Percentiles rank a stretch among this genome's conserved stretches.
phyloP scores from a whole-genome alignment of 345 rosid species.

The Heritiera littoralis region DNA sequence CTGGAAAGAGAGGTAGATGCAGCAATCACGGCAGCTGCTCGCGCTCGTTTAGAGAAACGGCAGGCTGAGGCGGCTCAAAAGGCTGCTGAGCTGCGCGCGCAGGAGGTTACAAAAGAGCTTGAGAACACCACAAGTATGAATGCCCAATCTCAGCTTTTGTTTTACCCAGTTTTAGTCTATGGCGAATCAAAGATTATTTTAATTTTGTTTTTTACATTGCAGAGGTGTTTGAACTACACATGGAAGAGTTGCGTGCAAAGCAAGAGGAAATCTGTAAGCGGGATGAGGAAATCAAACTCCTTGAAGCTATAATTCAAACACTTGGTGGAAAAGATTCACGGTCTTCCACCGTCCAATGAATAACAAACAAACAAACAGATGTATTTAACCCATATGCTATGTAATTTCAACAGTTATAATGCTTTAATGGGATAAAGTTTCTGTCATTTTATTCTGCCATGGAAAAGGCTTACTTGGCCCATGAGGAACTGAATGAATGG shows the following conservation, averaged over 20 bases:
- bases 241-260: constrained; percentile 86
- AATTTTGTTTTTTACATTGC: constrained; percentile 27
- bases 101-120: constrained; percentile 79
- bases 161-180: not conserved
- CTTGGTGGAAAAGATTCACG: constrained; percentile 68
- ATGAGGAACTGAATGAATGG: too few species aligned
- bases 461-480: too few species aligned
- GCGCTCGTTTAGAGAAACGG: constrained; percentile 86
- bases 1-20: constrained; percentile 95
- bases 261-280: constrained; percentile 87
- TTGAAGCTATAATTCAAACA: constrained; percentile 94
- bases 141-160: not conserved
- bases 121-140: constrained; percentile 90
- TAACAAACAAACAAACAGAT: not conserved
- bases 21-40: constrained; percentile 93
- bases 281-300: constrained; percentile 80
- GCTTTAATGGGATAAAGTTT: too few species aligned
- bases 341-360: not conserved
- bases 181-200: not conserved
- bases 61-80: constrained; percentile 87
- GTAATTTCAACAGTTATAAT: too few species aligned
- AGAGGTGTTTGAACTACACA: constrained; percentile 92
- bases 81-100: constrained; percentile 79
- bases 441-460: not conserved
- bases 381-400: too few species aligned